Evolutionary conservation across 2,329 filamentous ascomycete species (phyloP), one percentile per base, ranked within the genome.

Genomic region (Colletotrichum somersetense): DNA sequence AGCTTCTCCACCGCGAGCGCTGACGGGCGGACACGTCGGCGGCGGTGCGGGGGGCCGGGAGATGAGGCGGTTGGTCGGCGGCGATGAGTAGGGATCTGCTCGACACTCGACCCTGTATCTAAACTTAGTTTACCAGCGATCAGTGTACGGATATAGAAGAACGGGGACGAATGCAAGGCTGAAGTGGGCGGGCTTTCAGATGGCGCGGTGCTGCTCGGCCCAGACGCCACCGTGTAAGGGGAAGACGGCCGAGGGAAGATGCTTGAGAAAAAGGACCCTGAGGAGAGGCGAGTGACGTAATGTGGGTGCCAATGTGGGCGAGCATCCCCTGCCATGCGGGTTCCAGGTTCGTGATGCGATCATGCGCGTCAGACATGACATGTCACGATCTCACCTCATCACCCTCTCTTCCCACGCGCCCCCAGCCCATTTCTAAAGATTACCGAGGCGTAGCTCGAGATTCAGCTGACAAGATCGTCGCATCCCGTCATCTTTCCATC

Each of bases 261-360:
- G 66, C 59, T 48, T 69, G 69, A 59, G 33, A n/a, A 6, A 14
- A 16, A 55, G 14, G 42, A 56, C 46, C 53, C 46, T 61, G 16
- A 50, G 26, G n/a, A 61, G 46, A 33, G 38, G 40, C 8, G 53
- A n/a, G 69, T 72, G 69, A 72, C 69, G 69, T 72, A 69, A 69
- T 72, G 20, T 6, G 38, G 38, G 40, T 69, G 69, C 69, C 69
- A 69, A 64, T 44, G 53, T 55, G 57, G 57, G 50, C 38, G 42
- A 26, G 11, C 8, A 18, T 46, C 46, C 69, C 69, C 53, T 61
- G 66, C 30, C 65, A 61, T 64, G 59, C 59, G 53, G 69, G 46
- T 53, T 55, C 38, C n/a, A 61, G 38, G 59, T 44, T 42, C 46
- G 69, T 72, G 69, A 64, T 59, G 69, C 56, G 69, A 69, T 69